A percentile compares a stretch with the other conserved stretches of the same genome.
Evolutionary conservation across 202 grass and related monocot species (phyloP).

Genomic region (Panicum virgatum): DNA sequence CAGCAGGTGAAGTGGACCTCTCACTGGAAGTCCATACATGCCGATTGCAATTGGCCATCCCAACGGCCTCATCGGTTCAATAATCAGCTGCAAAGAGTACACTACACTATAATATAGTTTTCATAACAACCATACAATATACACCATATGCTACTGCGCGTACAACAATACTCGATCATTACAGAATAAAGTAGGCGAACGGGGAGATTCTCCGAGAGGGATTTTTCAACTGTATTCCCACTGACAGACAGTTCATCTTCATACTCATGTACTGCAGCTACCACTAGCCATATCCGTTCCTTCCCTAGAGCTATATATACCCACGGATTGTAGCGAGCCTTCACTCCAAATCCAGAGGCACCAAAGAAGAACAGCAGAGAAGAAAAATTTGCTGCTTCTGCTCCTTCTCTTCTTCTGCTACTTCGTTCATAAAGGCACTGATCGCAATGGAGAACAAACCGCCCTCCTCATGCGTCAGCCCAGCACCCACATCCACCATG

Average conservation of each 20-base stretch:
- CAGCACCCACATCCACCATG: slow-evolving; percentile 27
- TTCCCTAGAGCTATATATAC: slow-evolving; percentile 15
- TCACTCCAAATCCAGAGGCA: slow-evolving; percentile 1
- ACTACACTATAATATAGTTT: background rate
- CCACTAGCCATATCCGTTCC: slow-evolving; percentile 12
- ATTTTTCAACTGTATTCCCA: slow-evolving; percentile 1
- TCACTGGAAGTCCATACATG: background rate
- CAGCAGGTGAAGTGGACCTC: slow-evolving; percentile 46
- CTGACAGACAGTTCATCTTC: slow-evolving; percentile 59
- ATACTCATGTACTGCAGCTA: slow-evolving; percentile 8
- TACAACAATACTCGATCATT: slow-evolving; percentile 16
- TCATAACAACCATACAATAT: background rate
- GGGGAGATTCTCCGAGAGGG: slow-evolving; percentile 37
- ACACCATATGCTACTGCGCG: background rate
- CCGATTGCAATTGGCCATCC: background rate
- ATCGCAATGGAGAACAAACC: slow-evolving; percentile 37
- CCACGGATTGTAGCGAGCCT: background rate
- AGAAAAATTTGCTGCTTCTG: background rate
- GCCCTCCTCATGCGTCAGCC: slow-evolving; percentile 38
- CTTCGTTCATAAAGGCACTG: background rate
- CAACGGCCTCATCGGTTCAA: slow-evolving; percentile 24
- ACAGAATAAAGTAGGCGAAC: slow-evolving; percentile 24
- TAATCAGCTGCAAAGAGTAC: slow-evolving; percentile 3
- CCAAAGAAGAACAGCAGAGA: background rate
- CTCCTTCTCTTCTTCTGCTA: background rate